Evolutionary conservation across 192 early-diverging fungal genomes (phyloP), one percentile per base, ranked within the genome.

Genomic region (Entomortierella chlamydospora): DNA sequence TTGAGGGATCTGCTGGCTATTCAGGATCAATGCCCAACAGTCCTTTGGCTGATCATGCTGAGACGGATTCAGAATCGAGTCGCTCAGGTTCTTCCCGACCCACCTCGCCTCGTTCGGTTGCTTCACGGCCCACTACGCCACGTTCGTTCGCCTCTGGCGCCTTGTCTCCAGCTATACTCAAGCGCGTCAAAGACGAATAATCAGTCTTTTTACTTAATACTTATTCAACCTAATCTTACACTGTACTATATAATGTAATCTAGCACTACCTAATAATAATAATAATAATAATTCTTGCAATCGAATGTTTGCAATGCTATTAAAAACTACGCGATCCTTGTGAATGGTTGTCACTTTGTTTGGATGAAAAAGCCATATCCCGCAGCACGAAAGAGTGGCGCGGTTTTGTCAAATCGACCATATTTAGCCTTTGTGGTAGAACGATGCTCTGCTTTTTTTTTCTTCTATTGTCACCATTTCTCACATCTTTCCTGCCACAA

Each of bases 161-260:
- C 29, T 50, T 68, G 29, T 79, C 76, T 9, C 76, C 64, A 5
- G 56, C 76, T 22, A 29, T 78, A 4, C 47, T 68, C 67, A 70
- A 66, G 68, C 67, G 76, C 30, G 65, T 70, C 57, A 79, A 79
- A 61, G 76, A 79, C 34, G 76, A 79, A 4, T 79, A 56, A 57
- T 37, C 3, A n/a, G 0, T 22, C 30, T 37, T 25, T 25, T 55
- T 41, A 0, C 62, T 68, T 22, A 47, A 3, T 45, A 25, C 28
- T 31, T 59, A 39, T 34, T 42, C 42, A 20, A 30, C 18, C 26
- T 23, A 34, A 57, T 73, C 54, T n/a, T 50, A n/a, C 26, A 23
- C 47, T 13, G 37, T 73, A 59, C 57, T 43, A 58, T 57, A 55
- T 33, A 39, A 41, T 26, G 41, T 49, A 37, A 23, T 49, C 29